Conservation (phyloP, 176 grass and related monocot genomes). For the Lolium rigidum region DNA sequence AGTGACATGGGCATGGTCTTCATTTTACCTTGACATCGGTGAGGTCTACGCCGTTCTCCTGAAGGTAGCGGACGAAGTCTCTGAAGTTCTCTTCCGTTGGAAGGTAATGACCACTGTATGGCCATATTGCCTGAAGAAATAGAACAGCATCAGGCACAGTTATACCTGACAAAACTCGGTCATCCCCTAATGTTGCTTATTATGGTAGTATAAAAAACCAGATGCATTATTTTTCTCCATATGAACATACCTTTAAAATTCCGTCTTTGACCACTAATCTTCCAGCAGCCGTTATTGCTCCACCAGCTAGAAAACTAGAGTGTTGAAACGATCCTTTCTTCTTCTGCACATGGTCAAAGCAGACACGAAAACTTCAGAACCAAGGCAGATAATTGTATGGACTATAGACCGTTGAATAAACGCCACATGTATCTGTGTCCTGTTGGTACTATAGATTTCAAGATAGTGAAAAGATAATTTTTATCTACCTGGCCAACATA, state of each 20-base stretch:
- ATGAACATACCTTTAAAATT: constrained; percentile 60
- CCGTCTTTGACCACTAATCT: constrained; percentile 89
- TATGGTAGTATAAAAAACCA: neutral
- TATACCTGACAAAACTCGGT: constrained; percentile 12
- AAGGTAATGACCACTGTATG: constrained; percentile 92
- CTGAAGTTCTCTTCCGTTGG: constrained; percentile 88
- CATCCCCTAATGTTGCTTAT: neutral
- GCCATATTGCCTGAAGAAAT: constrained; percentile 82
- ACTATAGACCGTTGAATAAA: neutral
- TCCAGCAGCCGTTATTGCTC: constrained; percentile 82
- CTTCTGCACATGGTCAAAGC: constrained; percentile 59
- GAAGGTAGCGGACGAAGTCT: constrained; percentile 71
- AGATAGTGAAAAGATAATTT: constrained; percentile 8
- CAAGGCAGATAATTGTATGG: neutral
- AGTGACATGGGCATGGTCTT: neutral
- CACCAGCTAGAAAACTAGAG: constrained; percentile 86
- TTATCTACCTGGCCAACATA: constrained; percentile 89
- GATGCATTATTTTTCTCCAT: neutral
- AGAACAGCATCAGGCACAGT: constrained; percentile 22
- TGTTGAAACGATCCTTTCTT: constrained; percentile 97
- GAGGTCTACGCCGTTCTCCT: constrained; percentile 61
- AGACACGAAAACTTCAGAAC: constrained; percentile 34
- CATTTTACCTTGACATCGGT: constrained; percentile 66
- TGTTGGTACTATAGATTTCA: neutral
- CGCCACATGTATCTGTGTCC: neutral